These are phyloP conservation scores for Mycena alexandri DNA, from an alignment of 768 basidiomycete species.

Conservation along the genomic window DNA sequence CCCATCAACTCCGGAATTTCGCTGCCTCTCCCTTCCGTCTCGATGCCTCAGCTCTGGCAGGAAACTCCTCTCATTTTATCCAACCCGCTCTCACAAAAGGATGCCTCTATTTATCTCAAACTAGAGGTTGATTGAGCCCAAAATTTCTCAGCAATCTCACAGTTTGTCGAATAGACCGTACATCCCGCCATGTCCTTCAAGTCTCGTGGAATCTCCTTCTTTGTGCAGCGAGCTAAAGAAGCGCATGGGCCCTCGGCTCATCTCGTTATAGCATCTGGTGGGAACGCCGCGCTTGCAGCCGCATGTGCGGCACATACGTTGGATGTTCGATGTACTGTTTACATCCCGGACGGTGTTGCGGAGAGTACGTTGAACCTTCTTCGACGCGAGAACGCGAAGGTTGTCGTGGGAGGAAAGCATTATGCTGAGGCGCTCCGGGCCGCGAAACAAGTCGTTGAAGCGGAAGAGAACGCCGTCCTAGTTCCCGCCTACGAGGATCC, in stretches of 20 bases:
- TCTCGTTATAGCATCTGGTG: constrained; percentile 78
- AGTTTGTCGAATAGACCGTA: constrained; percentile 63
- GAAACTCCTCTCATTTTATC: constrained; percentile 79
- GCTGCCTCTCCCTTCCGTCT: too few species aligned
- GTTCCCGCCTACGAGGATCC: constrained; percentile 81
- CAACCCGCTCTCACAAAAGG: constrained; percentile 64
- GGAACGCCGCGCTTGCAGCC: constrained; percentile 84
- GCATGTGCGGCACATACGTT: constrained; percentile 72
- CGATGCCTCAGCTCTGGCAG: constrained; percentile 54
- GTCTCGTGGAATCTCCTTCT: constrained; percentile 76
- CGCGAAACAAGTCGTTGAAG: constrained; percentile 60
- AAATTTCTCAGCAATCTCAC: background rate
- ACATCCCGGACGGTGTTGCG: constrained; percentile 68
- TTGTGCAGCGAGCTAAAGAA: constrained; percentile 64
- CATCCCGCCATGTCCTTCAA: constrained; percentile 86
- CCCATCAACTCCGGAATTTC: too few species aligned
- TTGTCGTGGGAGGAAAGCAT: constrained; percentile 67
- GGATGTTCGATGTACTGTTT: constrained; percentile 73
- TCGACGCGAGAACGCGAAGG: constrained; percentile 65
- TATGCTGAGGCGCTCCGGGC: constrained; percentile 70
- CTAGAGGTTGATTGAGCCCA: constrained; percentile 63
- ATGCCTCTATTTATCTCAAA: constrained; percentile 73
- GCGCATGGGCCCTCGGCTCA: constrained; percentile 68
- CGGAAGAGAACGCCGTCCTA: constrained; percentile 69
- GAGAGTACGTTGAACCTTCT: constrained; percentile 64